These are phyloP conservation scores for Malus orientalis DNA, from an alignment of 306 rosid species.

Conservation along the genomic window DNA sequence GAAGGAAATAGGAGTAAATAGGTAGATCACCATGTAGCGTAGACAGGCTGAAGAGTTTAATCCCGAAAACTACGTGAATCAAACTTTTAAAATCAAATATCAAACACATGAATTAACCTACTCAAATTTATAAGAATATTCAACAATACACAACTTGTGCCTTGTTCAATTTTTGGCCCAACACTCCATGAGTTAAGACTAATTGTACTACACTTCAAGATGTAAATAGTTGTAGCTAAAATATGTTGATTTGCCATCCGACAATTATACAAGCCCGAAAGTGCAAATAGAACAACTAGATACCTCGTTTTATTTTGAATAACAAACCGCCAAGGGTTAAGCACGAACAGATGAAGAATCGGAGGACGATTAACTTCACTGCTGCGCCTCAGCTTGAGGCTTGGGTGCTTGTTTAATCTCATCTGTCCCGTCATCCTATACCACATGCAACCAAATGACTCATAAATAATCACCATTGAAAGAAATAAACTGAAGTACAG, in stretches of 20 bases:
- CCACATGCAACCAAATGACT: background rate
- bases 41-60: no score
- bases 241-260: background rate
- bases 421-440: slow-evolving; percentile 17
- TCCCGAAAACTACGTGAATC: no score
- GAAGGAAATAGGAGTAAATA: no score
- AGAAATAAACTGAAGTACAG: background rate
- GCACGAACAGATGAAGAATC: background rate
- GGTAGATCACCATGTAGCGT: no score
- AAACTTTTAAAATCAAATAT: background rate
- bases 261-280: background rate
- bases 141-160: background rate
- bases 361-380: background rate
- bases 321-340: background rate
- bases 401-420: slow-evolving; percentile 16
- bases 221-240: background rate
- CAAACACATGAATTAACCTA: background rate
- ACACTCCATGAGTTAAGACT: background rate
- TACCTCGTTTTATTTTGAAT: background rate
- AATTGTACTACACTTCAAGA: background rate
- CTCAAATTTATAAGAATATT: no score
- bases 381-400: slow-evolving; percentile 5
- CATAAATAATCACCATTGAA: background rate
- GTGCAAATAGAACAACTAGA: background rate
- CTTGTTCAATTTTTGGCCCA: background rate